Percentiles rank a stretch among this genome's conserved stretches.
These are phyloP conservation scores for Oryza glaberrima DNA, from an alignment of 176 grass and related monocot genomes.

Conservation along the genomic window DNA sequence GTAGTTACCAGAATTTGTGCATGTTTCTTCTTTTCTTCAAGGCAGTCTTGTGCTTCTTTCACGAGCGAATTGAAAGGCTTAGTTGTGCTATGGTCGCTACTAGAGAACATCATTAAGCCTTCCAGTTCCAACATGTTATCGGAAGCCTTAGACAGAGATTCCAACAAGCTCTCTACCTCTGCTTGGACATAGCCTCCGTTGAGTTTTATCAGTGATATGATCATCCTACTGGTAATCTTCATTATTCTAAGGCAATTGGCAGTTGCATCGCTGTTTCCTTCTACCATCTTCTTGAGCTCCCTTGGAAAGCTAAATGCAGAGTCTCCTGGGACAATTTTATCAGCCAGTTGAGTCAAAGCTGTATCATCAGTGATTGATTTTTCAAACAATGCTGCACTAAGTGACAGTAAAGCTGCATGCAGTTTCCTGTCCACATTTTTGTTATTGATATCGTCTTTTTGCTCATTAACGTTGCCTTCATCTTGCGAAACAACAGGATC, in stretches of 20 bases:
- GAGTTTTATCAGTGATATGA: background rate
- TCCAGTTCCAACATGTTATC: background rate
- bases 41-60: background rate
- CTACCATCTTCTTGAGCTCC: background rate
- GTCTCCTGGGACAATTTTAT: background rate
- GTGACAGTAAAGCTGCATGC: background rate
- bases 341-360: background rate
- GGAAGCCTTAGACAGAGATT: conserved; percentile 17
- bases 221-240: background rate
- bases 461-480: background rate
- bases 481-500: background rate
- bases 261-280: background rate
- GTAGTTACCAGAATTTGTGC: background rate
- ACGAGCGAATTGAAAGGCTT: background rate
- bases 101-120: conserved; percentile 2
- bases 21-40: background rate
- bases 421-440: background rate
- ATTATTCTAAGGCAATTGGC: background rate
- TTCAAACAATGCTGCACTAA: background rate
- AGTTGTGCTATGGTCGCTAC: background rate
- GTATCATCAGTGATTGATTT: background rate
- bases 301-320: background rate
- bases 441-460: background rate
- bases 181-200: too few relatives aligned
- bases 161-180: background rate